Conservation (phyloP, 129 eudicot genomes). For the Logfia minima region DNA sequence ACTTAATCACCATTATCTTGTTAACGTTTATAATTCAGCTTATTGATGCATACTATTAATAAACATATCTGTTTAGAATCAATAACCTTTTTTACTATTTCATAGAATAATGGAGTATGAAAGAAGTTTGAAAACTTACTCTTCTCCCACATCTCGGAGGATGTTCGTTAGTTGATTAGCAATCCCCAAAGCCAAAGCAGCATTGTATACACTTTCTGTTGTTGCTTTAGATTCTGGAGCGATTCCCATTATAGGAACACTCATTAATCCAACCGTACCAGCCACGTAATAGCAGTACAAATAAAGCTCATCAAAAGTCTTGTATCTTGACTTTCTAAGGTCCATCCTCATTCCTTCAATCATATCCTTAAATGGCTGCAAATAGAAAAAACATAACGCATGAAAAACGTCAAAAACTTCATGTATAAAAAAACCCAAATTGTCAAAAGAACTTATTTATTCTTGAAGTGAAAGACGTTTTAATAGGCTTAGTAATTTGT, state of each 20-base stretch:
- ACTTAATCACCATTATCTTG: neutral
- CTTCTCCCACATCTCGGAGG: constrained; percentile 99
- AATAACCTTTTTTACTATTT: neutral
- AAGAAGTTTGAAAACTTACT: constrained; percentile 52
- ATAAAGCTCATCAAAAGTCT: constrained; percentile 88
- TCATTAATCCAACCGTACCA: constrained; percentile 98
- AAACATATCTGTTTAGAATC: neutral
- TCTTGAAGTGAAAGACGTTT: neutral
- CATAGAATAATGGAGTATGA: neutral
- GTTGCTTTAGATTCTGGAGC: constrained; percentile 88
- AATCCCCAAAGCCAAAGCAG: constrained; percentile 85
- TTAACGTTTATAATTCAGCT: neutral
- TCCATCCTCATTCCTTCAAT: constrained; percentile 99
- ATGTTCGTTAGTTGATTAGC: constrained; percentile 97
- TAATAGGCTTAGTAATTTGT: constrained; percentile 4
- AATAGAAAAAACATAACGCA: constrained; percentile 1
- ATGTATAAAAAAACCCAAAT: neutral
- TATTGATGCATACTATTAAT: neutral
- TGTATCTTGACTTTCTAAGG: constrained; percentile 89
- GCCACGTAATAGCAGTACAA: constrained; percentile 96
- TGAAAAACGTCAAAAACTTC: neutral
- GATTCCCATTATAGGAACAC: constrained; percentile 97
- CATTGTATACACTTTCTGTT: constrained; percentile 88
- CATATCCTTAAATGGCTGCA: constrained; percentile 99
- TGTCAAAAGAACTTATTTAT: neutral